These are phyloP conservation scores for Macrolepiota fuliginosa DNA, from an alignment of 768 basidiomycete species.

Conservation along the genomic window DNA sequence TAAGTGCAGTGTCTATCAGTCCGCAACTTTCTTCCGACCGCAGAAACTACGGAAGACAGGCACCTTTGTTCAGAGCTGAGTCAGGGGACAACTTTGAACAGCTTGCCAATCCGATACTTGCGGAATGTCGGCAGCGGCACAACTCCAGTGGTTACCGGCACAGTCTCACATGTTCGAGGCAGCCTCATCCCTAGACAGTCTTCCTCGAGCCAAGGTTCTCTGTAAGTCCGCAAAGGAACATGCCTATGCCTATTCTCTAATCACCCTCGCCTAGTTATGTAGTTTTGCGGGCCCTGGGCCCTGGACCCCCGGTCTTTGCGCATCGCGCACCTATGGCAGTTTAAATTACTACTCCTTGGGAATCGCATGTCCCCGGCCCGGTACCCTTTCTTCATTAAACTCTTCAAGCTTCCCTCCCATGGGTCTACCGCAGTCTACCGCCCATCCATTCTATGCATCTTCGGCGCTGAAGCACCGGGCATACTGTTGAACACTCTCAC, in stretches of 20 bases:
- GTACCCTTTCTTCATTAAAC: neutral
- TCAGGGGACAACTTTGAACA: neutral
- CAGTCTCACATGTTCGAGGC: neutral
- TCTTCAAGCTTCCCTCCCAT: neutral
- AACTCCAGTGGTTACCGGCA: neutral
- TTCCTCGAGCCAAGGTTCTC: too few relatives aligned
- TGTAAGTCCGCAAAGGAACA: neutral
- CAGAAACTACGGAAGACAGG: too few relatives aligned
- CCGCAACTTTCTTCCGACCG: too few relatives aligned
- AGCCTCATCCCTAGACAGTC: neutral
- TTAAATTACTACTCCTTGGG: neutral
- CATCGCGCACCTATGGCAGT: neutral
- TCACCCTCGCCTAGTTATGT: neutral
- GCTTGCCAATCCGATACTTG: neutral
- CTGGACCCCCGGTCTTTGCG: neutral
- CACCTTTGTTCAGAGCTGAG: neutral
- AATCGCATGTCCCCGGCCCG: neutral
- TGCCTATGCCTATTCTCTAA: neutral
- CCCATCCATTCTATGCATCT: neutral
- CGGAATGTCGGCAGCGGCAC: neutral
- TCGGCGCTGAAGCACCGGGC: neutral
- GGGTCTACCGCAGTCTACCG: neutral
- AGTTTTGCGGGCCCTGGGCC: neutral
- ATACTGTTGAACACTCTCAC: neutral
- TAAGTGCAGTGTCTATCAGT: neutral